Evolutionary conservation across 306 rosid species (phyloP), one percentile per base, ranked within the genome.

Genomic region (Fagus sylvatica): DNA sequence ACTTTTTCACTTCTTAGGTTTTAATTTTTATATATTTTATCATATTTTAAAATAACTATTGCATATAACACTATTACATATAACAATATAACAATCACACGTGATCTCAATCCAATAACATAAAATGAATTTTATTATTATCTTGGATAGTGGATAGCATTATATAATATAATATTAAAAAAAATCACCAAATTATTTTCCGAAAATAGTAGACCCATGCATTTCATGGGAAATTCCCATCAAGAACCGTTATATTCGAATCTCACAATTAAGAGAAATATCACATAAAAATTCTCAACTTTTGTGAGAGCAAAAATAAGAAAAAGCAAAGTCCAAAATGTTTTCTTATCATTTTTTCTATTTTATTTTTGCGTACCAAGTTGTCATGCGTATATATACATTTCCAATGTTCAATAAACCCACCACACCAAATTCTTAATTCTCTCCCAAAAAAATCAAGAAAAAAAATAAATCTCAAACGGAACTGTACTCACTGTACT

Each of bases 401-500:
- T 71, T 81, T 76, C 75, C 60, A 15, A 4, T 32, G 28, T 65
- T 78, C 69, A 76, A 51, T 33, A 17, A 8, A 49, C 65, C 8
- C 72, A 41, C 41, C 46, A 19, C 15, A 32, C 69, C 51, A 46
- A 46, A 46, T 46, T 46, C 51, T 46, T 46, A 10, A 46, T 10
- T 10, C 15, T 46, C 51, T 10, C 17, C n/a, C 22, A 22, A 53
- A 0, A 30, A 34, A 33, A 13, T 6, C 4, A 19, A 41, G 10
- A n/a, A 55, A n/a, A 64, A 3, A 3, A 42, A n/a, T 48, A 7
- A 11, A 13, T 73, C 71, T 79, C 83, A 90, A 30, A 83, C 53
- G 28, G 78, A 74, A 77, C 75, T 82, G 78, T 78, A 80, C 22
- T 89, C 88, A 2, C 71, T 77, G 48, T 65, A 37, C 28, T 89